phyloP scores from a whole-genome alignment of 345 rosid species.

The Gynandropsis gynandra region DNA sequence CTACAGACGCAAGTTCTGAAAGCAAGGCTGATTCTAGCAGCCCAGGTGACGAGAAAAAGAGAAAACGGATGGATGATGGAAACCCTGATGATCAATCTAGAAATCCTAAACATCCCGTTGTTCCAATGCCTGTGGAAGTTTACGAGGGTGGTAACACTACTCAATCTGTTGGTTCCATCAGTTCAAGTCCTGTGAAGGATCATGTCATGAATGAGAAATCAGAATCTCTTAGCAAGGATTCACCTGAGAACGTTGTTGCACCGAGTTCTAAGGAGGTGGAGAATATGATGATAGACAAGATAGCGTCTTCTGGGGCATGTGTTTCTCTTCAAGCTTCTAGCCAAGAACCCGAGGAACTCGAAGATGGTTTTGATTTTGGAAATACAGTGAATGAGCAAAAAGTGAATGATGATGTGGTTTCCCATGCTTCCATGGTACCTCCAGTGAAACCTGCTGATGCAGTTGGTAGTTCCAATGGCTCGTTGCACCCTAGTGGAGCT shows the following conservation, averaged over 20 bases:
- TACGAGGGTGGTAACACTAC: conserved; percentile 34
- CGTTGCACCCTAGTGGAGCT: conserved; percentile 25
- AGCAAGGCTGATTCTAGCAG: conserved; percentile 52
- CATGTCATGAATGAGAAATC: conserved; percentile 29
- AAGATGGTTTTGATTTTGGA: conserved; percentile 43
- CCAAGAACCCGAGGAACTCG: conserved; percentile 77
- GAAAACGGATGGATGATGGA: conserved; percentile 48
- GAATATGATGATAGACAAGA: conserved; percentile 54
- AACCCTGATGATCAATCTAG: conserved; percentile 28
- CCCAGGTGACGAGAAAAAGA: conserved; percentile 51
- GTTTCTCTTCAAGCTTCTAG: conserved; percentile 38
- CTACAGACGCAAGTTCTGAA: conserved; percentile 43
- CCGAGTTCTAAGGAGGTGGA: conserved; percentile 50
- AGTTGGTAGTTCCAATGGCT: conserved; percentile 32
- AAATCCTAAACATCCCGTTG: conserved; percentile 26
- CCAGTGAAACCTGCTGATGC: conserved; percentile 30
- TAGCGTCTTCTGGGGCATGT: conserved; percentile 41
- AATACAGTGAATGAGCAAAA: conserved; percentile 33
- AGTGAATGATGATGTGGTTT: conserved; percentile 25
- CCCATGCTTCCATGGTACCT: conserved; percentile 20
- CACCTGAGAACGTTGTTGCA: conserved; percentile 24
- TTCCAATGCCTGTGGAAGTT: conserved; percentile 37
- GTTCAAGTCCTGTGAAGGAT: conserved; percentile 33
- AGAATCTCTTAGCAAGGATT: conserved; percentile 22
- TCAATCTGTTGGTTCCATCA: conserved; percentile 35